Base-by-base conservation (phyloP, 78 protist species). In the Chrysochromulina parva region DNA sequence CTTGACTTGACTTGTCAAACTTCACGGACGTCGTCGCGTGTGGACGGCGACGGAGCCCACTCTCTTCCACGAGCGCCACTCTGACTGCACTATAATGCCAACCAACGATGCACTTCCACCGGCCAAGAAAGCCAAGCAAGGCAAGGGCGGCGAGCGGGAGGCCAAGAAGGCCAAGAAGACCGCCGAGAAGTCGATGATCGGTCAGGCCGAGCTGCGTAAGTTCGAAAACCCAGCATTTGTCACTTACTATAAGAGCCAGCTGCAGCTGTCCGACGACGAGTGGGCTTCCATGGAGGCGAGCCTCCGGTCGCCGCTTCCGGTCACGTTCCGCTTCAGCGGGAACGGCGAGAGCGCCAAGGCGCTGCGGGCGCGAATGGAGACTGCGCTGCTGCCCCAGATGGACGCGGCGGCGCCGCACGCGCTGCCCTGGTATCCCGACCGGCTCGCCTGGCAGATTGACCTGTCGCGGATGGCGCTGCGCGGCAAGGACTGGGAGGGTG, bases 231-330 rank as follows among this genome's bases (percentile, higher is more conserved):
- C 71, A 17, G 28, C 14, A 13, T 65, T 65, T 20, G 26, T 4
- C 28, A 20, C 14, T 3, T 65, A 65, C 24, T 65, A 65, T 20
- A 9, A 20, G n/a, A 20, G 10, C 9, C 71, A 65, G 24, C 71
- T 65, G 28, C 9, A 9, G 9, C 28, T 4, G 28, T 65, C 28
- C 24, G 71, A 65, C 16, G 52, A 1, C 20, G 78, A 26, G 3
- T 78, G 86, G 86, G n/a, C 6, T 9, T 47, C 38, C 14, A 5
- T 78, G 16, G 19, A 19, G 50, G 47, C 7, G 11, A 2, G 24
- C 1, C 60, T 78, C 22, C 26, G 54, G 22, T 13, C 78, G 19
- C 92, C 92, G 24, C 89, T 93, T 0, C 94, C 94, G 58, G 69
- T 69, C 52, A 22, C 88, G 5, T 93, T 88, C 48, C 91, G 94